These are phyloP conservation scores for Paramecium sexaurelia DNA, from an alignment of 73 alveolate species.

Conservation along the genomic window DNA sequence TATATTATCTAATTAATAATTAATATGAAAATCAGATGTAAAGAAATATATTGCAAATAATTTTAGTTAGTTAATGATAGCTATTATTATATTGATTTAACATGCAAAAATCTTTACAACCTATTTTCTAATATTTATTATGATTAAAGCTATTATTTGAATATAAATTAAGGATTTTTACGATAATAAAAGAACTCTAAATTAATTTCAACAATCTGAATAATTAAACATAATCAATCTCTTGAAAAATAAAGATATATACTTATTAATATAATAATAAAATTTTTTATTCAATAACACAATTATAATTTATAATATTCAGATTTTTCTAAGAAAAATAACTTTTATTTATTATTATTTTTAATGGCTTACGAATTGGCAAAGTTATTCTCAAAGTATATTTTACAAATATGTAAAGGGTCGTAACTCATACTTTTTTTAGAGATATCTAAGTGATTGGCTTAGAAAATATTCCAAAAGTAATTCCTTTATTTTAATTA, in stretches of 20 bases:
- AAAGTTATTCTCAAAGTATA: background rate
- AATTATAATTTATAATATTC: background rate
- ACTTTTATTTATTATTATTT: background rate
- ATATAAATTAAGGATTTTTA: no score
- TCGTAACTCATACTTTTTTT: conserved; percentile 50
- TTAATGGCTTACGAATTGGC: background rate
- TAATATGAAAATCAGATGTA: no score
- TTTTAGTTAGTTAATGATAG: no score
- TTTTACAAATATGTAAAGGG: background rate
- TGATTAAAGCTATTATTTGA: no score
- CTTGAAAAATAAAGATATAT: background rate
- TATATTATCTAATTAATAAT: no score
- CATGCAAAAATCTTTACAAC: background rate
- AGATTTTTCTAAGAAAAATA: background rate
- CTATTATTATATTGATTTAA: no score
- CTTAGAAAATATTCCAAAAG: conserved; percentile 61
- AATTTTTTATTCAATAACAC: background rate
- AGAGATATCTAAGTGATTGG: conserved; percentile 68
- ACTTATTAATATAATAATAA: no score
- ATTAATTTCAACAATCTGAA: background rate
- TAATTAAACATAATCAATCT: background rate
- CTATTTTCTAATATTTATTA: background rate
- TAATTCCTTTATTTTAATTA: background rate
- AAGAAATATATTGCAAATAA: no score
- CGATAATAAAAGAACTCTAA: background rate